These are phyloP conservation scores for Colletotrichum agaves DNA, from an alignment of 2,329 filamentous ascomycete genomes.

Conservation along the genomic window DNA sequence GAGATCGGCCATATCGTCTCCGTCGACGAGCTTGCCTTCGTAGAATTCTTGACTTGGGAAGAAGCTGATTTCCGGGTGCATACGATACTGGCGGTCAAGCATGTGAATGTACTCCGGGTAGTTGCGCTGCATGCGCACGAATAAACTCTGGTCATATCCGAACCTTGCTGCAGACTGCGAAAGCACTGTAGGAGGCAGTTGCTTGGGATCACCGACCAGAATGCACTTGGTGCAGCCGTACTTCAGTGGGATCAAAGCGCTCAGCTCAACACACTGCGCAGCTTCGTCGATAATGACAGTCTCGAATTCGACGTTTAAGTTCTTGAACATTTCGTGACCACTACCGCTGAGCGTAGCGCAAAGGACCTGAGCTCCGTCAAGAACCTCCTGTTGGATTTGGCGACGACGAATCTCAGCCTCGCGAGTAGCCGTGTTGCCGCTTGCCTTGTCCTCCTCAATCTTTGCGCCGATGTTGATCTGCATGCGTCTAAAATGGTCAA, in stretches of 20 bases:
- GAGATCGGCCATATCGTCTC: constrained; percentile 81
- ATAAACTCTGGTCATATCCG: constrained; percentile 97
- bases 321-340: constrained; percentile 97
- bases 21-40: constrained; percentile 86
- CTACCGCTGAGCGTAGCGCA: constrained; percentile 95
- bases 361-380: constrained; percentile 90
- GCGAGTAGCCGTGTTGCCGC: constrained; percentile 81
- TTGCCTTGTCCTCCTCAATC: constrained; percentile 89
- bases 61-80: constrained; percentile 95
- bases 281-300: constrained; percentile 99
- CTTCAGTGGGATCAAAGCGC: constrained; percentile 94
- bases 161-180: constrained; percentile 92
- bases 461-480: constrained; percentile 79
- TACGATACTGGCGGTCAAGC: constrained; percentile 97
- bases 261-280: constrained; percentile 97
- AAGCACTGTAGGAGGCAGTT: constrained; percentile 93
- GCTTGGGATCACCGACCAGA: constrained; percentile 96
- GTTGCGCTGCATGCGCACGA: constrained; percentile 97
- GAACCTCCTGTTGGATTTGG: constrained; percentile 87
- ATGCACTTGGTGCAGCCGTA: constrained; percentile 98
- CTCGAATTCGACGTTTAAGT: constrained; percentile 94
- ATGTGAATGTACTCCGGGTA: constrained; percentile 89
- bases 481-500: constrained; percentile 80
- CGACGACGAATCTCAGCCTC: constrained; percentile 88
- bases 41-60: constrained; percentile 96